phyloP scores from a whole-genome alignment of 768 basidiomycete genomes.

The Panaeolus cyanescens region DNA sequence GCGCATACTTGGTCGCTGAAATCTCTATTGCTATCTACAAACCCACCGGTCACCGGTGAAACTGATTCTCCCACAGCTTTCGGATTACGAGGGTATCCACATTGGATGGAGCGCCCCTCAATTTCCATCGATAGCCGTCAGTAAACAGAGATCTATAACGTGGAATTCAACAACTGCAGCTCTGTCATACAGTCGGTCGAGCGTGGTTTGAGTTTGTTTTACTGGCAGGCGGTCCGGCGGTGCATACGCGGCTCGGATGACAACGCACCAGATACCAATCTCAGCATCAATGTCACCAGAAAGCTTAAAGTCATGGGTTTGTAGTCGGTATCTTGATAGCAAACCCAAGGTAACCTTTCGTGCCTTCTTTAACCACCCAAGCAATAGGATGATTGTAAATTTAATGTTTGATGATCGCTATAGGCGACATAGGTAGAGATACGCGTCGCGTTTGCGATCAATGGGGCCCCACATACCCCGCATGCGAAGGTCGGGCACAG shows the following conservation, averaged over 20 bases:
- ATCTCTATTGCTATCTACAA: not conserved
- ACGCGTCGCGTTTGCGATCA: not conserved
- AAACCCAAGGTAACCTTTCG: not conserved
- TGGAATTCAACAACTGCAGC: no score
- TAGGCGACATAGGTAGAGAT: no score
- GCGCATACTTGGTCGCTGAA: not conserved
- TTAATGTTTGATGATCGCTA: not conserved
- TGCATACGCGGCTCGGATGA: no score
- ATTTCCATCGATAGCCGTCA: no score
- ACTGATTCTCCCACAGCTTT: not conserved
- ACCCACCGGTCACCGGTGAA: not conserved
- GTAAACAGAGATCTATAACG: no score
- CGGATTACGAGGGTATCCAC: not conserved
- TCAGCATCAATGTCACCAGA: no score
- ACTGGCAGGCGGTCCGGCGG: no score
- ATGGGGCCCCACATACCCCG: not conserved
- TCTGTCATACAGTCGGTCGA: no score
- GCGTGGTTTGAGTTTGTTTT: no score
- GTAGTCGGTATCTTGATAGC: not conserved
- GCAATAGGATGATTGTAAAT: not conserved
- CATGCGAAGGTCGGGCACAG: not conserved
- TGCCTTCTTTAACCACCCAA: not conserved
- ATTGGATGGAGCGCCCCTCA: not conserved
- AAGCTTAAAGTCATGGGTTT: no score
- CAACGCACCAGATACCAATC: no score